These are phyloP conservation scores for Mucor plumbeus DNA, from an alignment of 371 early-diverging fungal genomes.

Conservation along the genomic window DNA sequence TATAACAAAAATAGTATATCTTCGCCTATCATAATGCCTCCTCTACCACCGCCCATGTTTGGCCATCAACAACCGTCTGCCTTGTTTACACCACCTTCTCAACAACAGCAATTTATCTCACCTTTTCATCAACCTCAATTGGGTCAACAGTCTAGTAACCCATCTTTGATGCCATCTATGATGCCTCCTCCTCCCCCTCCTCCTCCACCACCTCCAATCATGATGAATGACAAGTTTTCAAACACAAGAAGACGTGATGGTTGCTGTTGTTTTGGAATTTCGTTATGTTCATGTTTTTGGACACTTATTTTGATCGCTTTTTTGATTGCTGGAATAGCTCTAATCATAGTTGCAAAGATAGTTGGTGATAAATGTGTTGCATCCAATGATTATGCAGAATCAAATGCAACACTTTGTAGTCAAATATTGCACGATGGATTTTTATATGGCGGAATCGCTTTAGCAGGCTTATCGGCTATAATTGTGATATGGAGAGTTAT, in stretches of 20 bases:
- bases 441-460: constrained; percentile 41
- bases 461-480: constrained; percentile 28
- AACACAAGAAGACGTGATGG: not conserved
- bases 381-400: not conserved
- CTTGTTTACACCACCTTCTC: constrained; percentile 13
- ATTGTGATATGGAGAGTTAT: constrained; percentile 32
- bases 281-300: constrained; percentile 30
- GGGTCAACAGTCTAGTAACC: constrained; percentile 8
- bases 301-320: constrained; percentile 24
- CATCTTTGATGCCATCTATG: constrained; percentile 1
- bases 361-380: constrained; percentile 21
- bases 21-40: constrained; percentile 18
- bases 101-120: not conserved
- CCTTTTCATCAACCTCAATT: constrained; percentile 6
- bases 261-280: constrained; percentile 23
- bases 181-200: constrained; percentile 8
- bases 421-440: constrained; percentile 30
- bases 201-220: not conserved
- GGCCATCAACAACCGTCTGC: constrained; percentile 9
- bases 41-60: constrained; percentile 4
- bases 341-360: constrained; percentile 25
- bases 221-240: constrained; percentile 10
- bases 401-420: constrained; percentile 18
- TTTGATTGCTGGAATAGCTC: constrained; percentile 26
- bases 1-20: constrained; percentile 5